Percentiles rank a stretch among this genome's conserved stretches.
These are phyloP conservation scores for Phaseolus coccineus DNA, from an alignment of 331 rosid species.

Conservation along the genomic window DNA sequence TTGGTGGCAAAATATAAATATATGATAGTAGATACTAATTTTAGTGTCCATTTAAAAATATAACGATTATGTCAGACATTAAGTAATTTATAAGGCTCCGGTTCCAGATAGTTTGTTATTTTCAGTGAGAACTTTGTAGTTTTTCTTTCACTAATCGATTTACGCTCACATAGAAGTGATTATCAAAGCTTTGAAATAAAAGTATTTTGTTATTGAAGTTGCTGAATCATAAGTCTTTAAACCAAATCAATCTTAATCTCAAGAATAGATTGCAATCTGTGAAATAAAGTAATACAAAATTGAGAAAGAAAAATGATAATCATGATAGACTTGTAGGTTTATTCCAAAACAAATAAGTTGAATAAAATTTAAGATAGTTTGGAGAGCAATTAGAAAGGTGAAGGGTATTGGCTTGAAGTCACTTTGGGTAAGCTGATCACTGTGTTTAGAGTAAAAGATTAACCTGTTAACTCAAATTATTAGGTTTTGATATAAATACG, in stretches of 20 bases:
- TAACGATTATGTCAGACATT: background rate
- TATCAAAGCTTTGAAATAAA: background rate
- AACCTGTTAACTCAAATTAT: background rate
- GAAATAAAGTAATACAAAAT: background rate
- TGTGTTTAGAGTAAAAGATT: background rate
- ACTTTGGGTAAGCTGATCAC: background rate
- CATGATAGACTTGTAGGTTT: background rate
- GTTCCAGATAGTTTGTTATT: background rate
- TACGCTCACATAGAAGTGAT: background rate
- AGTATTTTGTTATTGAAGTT: no score
- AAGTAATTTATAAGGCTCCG: background rate
- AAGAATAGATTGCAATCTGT: background rate
- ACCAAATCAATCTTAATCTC: no score
- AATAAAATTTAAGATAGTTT: no score
- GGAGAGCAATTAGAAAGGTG: background rate
- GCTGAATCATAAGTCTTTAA: background rate
- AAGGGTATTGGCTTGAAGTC: background rate
- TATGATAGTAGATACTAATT: background rate
- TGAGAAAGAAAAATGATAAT: background rate
- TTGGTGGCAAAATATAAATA: constrained; percentile 2
- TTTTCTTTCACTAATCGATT: background rate
- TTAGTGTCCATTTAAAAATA: background rate
- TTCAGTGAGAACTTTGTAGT: background rate
- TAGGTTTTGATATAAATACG: background rate
- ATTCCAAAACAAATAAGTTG: background rate